phyloP scores from a whole-genome alignment of 2,329 filamentous ascomycete genomes.

The Ilyonectria robusta region DNA sequence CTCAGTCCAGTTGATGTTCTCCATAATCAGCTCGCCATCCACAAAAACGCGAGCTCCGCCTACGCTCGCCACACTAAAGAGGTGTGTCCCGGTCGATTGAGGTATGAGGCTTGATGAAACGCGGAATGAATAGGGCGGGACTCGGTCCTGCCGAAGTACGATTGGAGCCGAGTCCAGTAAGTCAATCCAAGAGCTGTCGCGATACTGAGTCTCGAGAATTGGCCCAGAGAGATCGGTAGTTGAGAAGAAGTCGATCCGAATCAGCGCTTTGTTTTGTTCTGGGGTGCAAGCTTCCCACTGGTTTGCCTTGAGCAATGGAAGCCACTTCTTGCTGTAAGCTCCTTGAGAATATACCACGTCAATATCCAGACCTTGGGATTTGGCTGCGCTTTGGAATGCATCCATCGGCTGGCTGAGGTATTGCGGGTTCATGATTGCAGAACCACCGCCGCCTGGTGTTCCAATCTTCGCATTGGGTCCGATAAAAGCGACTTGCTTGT shows the following conservation, averaged over 20 bases:
- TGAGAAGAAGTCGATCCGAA: conserved; percentile 15
- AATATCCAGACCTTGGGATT: neutral
- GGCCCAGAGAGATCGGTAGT: conserved; percentile 9
- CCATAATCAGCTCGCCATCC: conserved; percentile 20
- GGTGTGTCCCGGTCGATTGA: neutral
- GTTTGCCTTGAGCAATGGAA: conserved; percentile 11
- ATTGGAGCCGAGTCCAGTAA: conserved; percentile 19
- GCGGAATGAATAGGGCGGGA: conserved; percentile 17
- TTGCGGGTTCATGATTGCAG: conserved; percentile 28
- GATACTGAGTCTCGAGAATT: conserved; percentile 16
- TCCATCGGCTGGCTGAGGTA: conserved; percentile 24
- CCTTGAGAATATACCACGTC: conserved; percentile 6
- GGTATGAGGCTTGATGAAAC: conserved; percentile 8
- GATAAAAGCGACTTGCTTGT: conserved; percentile 41
- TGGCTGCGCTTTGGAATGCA: conserved; percentile 13
- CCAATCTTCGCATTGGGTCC: conserved; percentile 33
- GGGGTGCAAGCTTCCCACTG: neutral
- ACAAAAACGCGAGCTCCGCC: conserved; percentile 12
- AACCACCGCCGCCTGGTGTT: conserved; percentile 24
- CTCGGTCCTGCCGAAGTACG: conserved; percentile 7
- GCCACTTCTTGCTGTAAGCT: conserved; percentile 16
- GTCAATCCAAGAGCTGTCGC: conserved; percentile 15
- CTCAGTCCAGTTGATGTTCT: conserved; percentile 14
- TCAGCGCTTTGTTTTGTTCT: neutral
- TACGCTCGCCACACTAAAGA: conserved; percentile 18